phyloP scores from a whole-genome alignment of 129 eudicot genomes.

The Silybum marianum region DNA sequence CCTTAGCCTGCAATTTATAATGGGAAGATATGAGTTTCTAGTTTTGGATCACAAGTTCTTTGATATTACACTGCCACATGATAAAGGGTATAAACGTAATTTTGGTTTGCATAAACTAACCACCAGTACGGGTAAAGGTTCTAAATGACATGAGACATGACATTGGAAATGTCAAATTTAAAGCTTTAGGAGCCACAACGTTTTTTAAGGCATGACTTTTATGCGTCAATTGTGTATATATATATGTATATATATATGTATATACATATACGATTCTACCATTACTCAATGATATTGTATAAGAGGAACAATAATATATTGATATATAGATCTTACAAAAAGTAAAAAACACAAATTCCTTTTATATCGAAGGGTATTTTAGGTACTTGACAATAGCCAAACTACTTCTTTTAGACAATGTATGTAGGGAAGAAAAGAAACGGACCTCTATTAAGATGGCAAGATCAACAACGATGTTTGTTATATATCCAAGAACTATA shows the following conservation, averaged over 20 bases:
- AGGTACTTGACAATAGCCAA: slow-evolving; percentile 3
- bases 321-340: background rate
- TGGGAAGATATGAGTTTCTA: background rate
- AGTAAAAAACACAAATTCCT: background rate
- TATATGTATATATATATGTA: no score
- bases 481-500: slow-evolving; percentile 82
- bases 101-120: background rate
- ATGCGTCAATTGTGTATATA: background rate
- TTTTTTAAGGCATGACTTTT: background rate
- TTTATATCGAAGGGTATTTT: slow-evolving; percentile 1
- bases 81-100: slow-evolving; percentile 9
- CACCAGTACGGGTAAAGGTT: background rate
- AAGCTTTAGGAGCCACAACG: background rate
- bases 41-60: background rate
- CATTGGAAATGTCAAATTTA: background rate
- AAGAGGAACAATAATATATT: no score
- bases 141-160: background rate
- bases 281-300: no score
- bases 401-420: background rate
- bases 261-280: background rate
- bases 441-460: slow-evolving; percentile 72
- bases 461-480: slow-evolving; percentile 80
- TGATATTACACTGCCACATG: background rate
- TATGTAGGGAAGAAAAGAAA: background rate
- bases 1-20: slow-evolving; percentile 51